Conservation (phyloP, 306 rosid species). For the Ormosia semicastrata region DNA sequence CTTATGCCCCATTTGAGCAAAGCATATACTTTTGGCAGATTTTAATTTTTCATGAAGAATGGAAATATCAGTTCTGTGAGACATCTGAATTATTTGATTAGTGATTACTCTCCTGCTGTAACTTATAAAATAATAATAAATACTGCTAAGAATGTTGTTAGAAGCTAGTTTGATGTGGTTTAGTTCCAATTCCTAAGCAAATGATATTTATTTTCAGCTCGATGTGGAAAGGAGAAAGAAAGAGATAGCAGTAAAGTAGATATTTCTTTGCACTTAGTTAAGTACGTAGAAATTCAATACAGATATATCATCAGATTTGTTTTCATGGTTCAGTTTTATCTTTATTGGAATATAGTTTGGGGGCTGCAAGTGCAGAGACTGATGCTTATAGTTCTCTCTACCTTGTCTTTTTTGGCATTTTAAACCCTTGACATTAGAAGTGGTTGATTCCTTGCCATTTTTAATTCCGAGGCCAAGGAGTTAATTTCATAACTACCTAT, state of each 20-base stretch:
- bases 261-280: not conserved
- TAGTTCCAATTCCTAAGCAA: not conserved
- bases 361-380: not conserved
- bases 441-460: conserved; percentile 13
- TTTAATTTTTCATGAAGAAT: not conserved
- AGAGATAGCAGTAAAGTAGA: not conserved
- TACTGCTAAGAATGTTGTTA: not conserved
- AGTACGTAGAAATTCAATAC: not conserved
- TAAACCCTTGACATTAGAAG: not conserved
- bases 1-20: not conserved
- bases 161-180: not conserved
- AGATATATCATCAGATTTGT: not conserved
- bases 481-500: not conserved
- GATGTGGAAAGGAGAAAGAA: not conserved
- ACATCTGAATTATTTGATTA: not conserved
- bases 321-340: not conserved
- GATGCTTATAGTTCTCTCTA: not conserved
- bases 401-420: not conserved
- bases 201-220: not conserved
- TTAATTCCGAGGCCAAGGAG: not conserved
- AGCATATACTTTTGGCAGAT: not conserved
- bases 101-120: not conserved
- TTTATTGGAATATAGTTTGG: not conserved
- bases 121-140: not conserved
- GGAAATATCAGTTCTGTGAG: not conserved